These are phyloP conservation scores for Scutellaria barbata DNA, from an alignment of 257 asterid genomes.

Conservation along the genomic window DNA sequence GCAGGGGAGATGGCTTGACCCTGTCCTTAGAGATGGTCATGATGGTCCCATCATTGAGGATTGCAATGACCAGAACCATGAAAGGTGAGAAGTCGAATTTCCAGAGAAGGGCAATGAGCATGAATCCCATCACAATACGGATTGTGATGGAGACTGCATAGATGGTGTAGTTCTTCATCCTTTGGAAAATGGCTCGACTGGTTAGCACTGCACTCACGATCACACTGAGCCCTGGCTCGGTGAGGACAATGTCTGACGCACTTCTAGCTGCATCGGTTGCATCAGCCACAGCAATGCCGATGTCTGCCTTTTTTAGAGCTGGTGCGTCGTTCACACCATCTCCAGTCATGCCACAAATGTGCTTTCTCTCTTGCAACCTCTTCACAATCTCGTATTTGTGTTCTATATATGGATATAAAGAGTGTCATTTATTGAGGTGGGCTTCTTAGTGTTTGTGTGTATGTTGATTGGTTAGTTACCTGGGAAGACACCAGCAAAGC, in stretches of 20 bases:
- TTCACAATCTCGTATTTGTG: constrained; percentile 87
- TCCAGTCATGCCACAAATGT: constrained; percentile 93
- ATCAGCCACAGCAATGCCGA: constrained; percentile 85
- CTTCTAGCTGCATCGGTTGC: constrained; percentile 89
- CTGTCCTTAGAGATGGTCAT: constrained; percentile 69
- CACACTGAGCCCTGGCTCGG: constrained; percentile 84
- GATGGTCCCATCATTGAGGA: constrained; percentile 66
- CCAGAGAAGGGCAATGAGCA: constrained; percentile 62
- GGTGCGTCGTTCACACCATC: constrained; percentile 94
- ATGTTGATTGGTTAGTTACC: constrained; percentile 40
- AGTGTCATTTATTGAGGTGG: too few relatives aligned
- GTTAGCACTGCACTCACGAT: constrained; percentile 81
- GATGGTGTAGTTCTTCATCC: constrained; percentile 87
- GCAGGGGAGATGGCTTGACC: constrained; percentile 62
- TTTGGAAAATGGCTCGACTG: constrained; percentile 87
- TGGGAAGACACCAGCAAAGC: constrained; percentile 90
- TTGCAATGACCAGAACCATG: constrained; percentile 62
- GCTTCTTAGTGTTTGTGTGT: not conserved
- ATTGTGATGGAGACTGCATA: constrained; percentile 64
- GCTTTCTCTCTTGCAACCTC: constrained; percentile 73
- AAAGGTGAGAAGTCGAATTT: constrained; percentile 65
- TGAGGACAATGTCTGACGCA: constrained; percentile 85
- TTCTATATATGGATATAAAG: constrained; percentile 40
- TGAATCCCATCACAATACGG: constrained; percentile 60
- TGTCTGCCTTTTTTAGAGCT: constrained; percentile 80